Percentiles rank a stretch among this genome's conserved stretches.
Conservation (phyloP, 495 filamentous ascomycete genomes). For the Talaromyces liani region DNA sequence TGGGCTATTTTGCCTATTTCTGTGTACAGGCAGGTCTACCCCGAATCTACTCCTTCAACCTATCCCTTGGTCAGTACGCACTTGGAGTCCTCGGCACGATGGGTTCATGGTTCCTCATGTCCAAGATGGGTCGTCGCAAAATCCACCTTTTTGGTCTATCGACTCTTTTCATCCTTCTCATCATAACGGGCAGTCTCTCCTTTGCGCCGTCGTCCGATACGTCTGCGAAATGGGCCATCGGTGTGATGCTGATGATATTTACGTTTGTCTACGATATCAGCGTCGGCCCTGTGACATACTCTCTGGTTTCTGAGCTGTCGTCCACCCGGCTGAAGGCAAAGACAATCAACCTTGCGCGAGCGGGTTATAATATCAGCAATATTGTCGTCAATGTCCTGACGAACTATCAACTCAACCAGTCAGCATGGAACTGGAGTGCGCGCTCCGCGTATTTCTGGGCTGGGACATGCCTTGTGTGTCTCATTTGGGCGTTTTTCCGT, state of each 20-base stretch:
- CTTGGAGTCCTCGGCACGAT: conserved; percentile 45
- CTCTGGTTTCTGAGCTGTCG: conserved; percentile 26
- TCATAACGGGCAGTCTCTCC: conserved; percentile 4
- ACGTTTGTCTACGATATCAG: conserved; percentile 28
- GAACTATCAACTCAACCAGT: conserved; percentile 28
- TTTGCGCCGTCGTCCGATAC: conserved; percentile 11
- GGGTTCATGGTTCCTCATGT: conserved; percentile 44
- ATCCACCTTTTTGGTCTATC: conserved; percentile 27
- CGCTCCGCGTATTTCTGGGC: conserved; percentile 39
- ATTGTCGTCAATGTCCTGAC: conserved; percentile 24
- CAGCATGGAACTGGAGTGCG: conserved; percentile 30
- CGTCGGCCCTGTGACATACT: conserved; percentile 33
- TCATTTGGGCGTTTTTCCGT: conserved; percentile 55
- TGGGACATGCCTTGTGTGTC: conserved; percentile 50
- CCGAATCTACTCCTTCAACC: conserved; percentile 17
- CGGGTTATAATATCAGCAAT: conserved; percentile 22
- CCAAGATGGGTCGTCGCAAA: conserved; percentile 36
- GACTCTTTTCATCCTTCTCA: not conserved
- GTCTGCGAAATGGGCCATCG: conserved; percentile 19
- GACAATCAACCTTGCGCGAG: conserved; percentile 31
- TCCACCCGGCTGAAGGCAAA: conserved; percentile 30
- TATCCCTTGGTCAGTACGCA: conserved; percentile 29
- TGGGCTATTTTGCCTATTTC: conserved; percentile 32
- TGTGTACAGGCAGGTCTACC: conserved; percentile 33
- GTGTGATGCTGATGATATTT: conserved; percentile 31